phyloP scores from a whole-genome alignment of 1,139 yeast genomes.

The Entelexis paramagnoliae region DNA sequence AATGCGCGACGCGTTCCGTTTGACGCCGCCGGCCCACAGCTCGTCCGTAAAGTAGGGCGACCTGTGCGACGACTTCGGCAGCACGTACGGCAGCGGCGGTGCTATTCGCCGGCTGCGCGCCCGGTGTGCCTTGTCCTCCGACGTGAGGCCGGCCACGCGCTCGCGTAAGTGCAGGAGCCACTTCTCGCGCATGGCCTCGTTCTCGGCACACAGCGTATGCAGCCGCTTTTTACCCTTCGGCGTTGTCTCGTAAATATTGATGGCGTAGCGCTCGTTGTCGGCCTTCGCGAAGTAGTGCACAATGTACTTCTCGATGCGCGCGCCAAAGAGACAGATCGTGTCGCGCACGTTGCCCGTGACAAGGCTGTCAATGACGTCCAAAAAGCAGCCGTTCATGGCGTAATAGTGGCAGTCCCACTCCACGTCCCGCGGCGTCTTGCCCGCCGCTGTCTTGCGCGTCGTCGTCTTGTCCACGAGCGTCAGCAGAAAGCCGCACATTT shows the following conservation, averaged over 20 bases:
- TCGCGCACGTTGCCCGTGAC: constrained; percentile 48
- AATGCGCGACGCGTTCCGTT: no score
- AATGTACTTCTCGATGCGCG: constrained; percentile 44
- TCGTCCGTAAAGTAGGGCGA: neutral
- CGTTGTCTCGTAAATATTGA: constrained; percentile 55
- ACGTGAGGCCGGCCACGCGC: neutral
- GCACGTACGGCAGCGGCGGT: constrained; percentile 1
- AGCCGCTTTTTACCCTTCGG: constrained; percentile 23
- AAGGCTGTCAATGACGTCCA: constrained; percentile 53
- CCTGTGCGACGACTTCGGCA: neutral
- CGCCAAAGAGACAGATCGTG: constrained; percentile 45
- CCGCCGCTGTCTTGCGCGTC: no score
- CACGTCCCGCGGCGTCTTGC: neutral
- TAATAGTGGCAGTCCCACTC: constrained; percentile 73
- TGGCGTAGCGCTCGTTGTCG: constrained; percentile 63
- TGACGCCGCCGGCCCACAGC: neutral
- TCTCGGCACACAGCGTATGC: constrained; percentile 15
- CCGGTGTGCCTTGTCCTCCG: neutral
- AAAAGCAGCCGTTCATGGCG: constrained; percentile 52
- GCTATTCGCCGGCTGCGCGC: neutral
- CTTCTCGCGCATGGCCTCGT: constrained; percentile 2
- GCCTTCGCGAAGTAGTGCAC: constrained; percentile 43
- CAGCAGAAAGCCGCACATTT: constrained; percentile 13
- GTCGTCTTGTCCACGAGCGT: no score
- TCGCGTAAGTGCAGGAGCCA: constrained; percentile 9